phyloP scores from a whole-genome alignment of 2,329 filamentous ascomycete genomes.

The Nemania diffusa region DNA sequence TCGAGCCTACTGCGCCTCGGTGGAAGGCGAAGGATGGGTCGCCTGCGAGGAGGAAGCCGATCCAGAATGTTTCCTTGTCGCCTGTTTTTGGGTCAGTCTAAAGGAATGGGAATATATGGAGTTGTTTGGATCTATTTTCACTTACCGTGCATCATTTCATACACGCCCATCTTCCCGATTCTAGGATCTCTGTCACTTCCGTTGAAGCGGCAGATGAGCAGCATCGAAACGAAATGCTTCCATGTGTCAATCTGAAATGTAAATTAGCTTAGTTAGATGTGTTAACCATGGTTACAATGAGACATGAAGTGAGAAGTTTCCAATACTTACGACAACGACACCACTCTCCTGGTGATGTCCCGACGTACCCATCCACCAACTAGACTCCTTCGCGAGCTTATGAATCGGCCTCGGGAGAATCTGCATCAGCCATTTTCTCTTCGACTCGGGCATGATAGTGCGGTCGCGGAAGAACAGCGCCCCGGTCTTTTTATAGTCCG shows the following conservation, averaged over 20 bases:
- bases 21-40: slow-evolving; percentile 57
- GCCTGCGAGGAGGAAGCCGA: slow-evolving; percentile 58
- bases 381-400: slow-evolving; percentile 51
- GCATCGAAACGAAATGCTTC: slow-evolving; percentile 56
- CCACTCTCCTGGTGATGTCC: slow-evolving; percentile 58
- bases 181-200: slow-evolving; percentile 57
- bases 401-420: slow-evolving; percentile 57
- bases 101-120: background rate
- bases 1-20: slow-evolving; percentile 51
- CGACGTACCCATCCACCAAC: slow-evolving; percentile 52
- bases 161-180: slow-evolving; percentile 54
- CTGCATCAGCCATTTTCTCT: slow-evolving; percentile 53
- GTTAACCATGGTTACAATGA: background rate
- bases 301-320: background rate
- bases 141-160: slow-evolving; percentile 59
- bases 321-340: slow-evolving; percentile 53
- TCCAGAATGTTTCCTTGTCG: slow-evolving; percentile 62
- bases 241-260: slow-evolving; percentile 52
- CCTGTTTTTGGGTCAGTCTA: slow-evolving; percentile 41
- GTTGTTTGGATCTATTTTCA: slow-evolving; percentile 2
- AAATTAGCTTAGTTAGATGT: slow-evolving; percentile 14
- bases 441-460: slow-evolving; percentile 53
- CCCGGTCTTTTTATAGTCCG: slow-evolving; percentile 54
- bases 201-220: slow-evolving; percentile 54
- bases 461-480: slow-evolving; percentile 60